Conservation (phyloP, 116 monocot species). For the Dioscorea cayenensis region DNA sequence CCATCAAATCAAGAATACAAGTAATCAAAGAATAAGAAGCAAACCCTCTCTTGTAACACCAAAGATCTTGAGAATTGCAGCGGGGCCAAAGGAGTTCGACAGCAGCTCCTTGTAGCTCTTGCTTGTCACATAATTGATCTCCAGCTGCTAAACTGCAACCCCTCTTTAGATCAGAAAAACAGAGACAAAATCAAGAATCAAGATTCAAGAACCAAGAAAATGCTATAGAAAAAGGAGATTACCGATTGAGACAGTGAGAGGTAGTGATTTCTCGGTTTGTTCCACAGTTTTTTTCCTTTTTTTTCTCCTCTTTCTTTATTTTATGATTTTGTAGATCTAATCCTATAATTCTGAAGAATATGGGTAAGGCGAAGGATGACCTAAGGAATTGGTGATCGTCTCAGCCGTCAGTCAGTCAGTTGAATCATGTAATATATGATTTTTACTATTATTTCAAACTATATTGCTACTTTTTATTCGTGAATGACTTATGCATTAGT, state of each 20-base stretch:
- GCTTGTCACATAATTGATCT: constrained; percentile 93
- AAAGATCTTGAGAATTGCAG: constrained; percentile 90
- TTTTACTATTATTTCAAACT: too few species aligned
- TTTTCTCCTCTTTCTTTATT: too few species aligned
- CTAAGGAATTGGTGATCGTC: too few species aligned
- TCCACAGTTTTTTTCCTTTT: too few species aligned
- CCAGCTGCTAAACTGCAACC: constrained; percentile 80
- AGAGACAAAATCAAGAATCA: neutral
- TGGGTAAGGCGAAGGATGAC: too few species aligned
- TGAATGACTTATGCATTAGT: too few species aligned
- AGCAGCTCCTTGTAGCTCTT: constrained; percentile 71
- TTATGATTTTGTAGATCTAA: too few species aligned
- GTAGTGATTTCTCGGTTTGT: too few species aligned
- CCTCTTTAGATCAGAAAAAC: neutral
- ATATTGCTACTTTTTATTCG: too few species aligned
- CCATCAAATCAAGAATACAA: neutral
- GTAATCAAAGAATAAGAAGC: neutral
- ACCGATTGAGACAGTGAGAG: constrained; percentile 50
- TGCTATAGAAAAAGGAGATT: neutral
- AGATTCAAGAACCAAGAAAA: neutral
- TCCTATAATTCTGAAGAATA: too few species aligned
- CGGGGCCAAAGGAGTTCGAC: constrained; percentile 61
- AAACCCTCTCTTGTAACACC: constrained; percentile 94
- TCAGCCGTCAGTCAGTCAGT: too few species aligned
- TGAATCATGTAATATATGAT: too few species aligned